Evolutionary conservation across 345 rosid species (phyloP).

Genomic region (Moricandia moricandioides): DNA sequence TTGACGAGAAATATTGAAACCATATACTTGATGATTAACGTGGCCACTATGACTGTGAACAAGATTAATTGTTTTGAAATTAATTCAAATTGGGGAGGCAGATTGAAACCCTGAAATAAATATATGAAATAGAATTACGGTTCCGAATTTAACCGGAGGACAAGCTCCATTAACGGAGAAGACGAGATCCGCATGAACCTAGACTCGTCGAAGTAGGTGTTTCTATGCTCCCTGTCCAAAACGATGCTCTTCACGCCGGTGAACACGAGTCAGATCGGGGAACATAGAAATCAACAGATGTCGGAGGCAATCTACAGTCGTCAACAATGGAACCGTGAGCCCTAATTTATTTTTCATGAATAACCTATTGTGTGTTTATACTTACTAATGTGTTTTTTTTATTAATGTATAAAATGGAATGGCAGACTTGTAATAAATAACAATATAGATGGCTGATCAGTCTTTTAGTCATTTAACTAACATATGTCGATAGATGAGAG

Average conservation of each 20-base stretch:
- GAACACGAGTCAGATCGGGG: not conserved
- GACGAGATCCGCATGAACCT: not conserved
- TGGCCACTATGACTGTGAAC: not conserved
- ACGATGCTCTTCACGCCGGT: not conserved
- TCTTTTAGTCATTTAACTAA: not conserved
- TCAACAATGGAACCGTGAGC: not conserved
- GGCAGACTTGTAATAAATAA: too few species aligned
- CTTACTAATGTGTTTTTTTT: too few species aligned
- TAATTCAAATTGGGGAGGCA: not conserved
- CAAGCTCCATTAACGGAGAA: not conserved
- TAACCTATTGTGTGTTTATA: not conserved
- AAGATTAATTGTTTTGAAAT: not conserved
- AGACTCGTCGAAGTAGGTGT: not conserved
- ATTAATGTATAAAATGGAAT: too few species aligned
- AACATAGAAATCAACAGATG: not conserved
- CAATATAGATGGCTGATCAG: not conserved
- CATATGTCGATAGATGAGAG: not conserved
- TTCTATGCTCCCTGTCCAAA: not conserved
- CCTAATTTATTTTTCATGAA: not conserved
- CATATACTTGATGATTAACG: too few species aligned
- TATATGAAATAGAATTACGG: not conserved
- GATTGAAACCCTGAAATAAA: not conserved
- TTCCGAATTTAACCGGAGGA: not conserved
- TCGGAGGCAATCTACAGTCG: not conserved
- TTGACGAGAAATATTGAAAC: not conserved